Base-by-base conservation (phyloP, 345 rosid genomes). In the Cardamine chenopodiifolia region DNA sequence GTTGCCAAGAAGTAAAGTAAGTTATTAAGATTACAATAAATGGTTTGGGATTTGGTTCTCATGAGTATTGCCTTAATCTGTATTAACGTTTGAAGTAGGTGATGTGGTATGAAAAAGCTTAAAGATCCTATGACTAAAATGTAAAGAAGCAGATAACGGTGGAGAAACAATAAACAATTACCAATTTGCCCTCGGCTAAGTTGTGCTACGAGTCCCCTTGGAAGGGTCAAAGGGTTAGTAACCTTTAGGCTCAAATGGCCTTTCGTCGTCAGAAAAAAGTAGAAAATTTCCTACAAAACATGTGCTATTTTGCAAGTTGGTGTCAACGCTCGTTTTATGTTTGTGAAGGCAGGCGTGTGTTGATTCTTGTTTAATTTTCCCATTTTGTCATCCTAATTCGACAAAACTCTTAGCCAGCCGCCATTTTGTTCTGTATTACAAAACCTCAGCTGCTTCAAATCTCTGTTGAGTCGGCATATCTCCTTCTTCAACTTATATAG, bases 211-310 rank as follows among this genome's bases (percentile, higher is more conserved):
- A 50, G 22, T 55, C 47, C 77, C 70, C 65, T 63, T 31, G 19
- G 65, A 5, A 32, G 56, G 19, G 18, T 73, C 77, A 73, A 73
- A 73, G 64, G 71, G 71, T 35, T 71, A 72, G 70, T 63, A 40
- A 62, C 68, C 68, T 5, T 68, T 34, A 0, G 1, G 45, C 1
- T 11, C 1, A 42, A 42, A 44, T 73, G 77, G 28, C 78, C 72
- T 73, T 73, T 64, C 64, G 65, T 55, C 65, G 5, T 55, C 58
- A 44, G 63, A 55, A 10, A 71, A 59, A 40, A 63, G 57, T 55
- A 58, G 3, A 58, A 58, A 32, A 31, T 10, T 2, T 34, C n/a
- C 4, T 26, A n/a, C 13, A 62, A 12, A 14, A 9, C 78, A 74
- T 66, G 35, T 74, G 72, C 58, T n/a, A 2, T 25, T 37, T 67